These are phyloP conservation scores for Colletotrichum orchidophilum DNA, from an alignment of 2,329 filamentous ascomycete species.

Conservation along the genomic window DNA sequence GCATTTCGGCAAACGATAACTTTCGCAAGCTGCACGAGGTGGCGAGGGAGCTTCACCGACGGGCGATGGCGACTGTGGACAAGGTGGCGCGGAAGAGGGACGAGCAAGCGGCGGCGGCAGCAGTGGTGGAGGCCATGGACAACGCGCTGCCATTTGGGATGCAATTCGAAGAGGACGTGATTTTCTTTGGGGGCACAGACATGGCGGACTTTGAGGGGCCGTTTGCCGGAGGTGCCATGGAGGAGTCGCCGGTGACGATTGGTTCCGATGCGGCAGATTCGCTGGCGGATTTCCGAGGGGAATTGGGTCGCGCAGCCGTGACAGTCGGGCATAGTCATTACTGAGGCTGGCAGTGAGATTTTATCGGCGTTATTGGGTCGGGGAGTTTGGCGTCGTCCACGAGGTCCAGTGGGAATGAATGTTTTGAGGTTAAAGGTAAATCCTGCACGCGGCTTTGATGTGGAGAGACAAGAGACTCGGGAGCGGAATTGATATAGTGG, in stretches of 20 bases:
- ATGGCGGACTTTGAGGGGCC: background rate
- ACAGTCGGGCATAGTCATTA: background rate
- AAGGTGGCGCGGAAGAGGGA: background rate
- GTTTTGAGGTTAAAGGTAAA: too few relatives aligned
- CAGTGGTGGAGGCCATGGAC: background rate
- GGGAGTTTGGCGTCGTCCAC: background rate
- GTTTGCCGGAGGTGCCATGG: background rate
- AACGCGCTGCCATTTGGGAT: conserved; percentile 10
- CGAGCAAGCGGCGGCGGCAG: conserved; percentile 10
- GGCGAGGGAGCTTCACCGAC: conserved; percentile 32
- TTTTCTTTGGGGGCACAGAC: conserved; percentile 8
- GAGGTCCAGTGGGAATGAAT: background rate
- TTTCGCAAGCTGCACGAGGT: conserved; percentile 27
- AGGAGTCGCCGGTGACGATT: background rate
- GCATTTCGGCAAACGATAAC: background rate
- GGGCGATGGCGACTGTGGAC: conserved; percentile 30
- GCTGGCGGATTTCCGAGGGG: background rate
- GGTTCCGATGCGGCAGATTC: background rate
- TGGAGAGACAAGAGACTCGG: too few relatives aligned
- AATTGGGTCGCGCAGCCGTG: background rate
- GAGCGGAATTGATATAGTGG: too few relatives aligned
- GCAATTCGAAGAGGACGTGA: conserved; percentile 24
- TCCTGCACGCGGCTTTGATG: too few relatives aligned
- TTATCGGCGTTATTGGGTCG: background rate
- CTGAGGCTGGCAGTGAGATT: background rate